These are phyloP conservation scores for Mortierella antarctica DNA, from an alignment of 192 early-diverging fungal genomes.

Conservation along the genomic window DNA sequence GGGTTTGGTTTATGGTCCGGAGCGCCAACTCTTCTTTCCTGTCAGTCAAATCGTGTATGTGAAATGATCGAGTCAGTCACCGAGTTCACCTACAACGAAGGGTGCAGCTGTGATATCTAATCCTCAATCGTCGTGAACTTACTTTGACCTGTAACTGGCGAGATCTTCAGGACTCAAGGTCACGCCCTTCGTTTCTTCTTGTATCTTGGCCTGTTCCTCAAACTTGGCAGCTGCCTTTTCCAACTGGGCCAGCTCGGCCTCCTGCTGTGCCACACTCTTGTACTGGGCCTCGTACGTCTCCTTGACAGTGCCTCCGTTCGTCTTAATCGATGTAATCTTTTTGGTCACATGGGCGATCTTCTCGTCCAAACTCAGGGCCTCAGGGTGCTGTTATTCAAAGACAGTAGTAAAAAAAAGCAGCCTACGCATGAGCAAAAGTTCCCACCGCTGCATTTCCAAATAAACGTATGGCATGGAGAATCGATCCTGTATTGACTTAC, in stretches of 20 bases:
- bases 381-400: constrained; percentile 62
- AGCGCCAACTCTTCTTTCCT: constrained; percentile 81
- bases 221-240: constrained; percentile 63
- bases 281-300: constrained; percentile 26
- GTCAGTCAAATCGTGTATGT: too few relatives aligned
- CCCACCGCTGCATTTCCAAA: background rate
- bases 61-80: too few relatives aligned
- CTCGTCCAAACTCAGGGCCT: constrained; percentile 74
- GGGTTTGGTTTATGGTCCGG: constrained; percentile 74
- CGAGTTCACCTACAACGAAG: too few relatives aligned
- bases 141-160: constrained; percentile 65
- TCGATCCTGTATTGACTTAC: constrained; percentile 21
- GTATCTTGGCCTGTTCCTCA: constrained; percentile 56
- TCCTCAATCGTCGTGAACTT: background rate
- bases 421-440: constrained; percentile 8
- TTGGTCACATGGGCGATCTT: constrained; percentile 76
- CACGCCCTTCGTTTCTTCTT: constrained; percentile 42
- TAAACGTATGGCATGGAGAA: background rate
- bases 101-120: background rate
- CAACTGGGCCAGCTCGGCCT: constrained; percentile 64
- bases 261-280: constrained; percentile 54
- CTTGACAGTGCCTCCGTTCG: constrained; percentile 28
- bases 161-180: constrained; percentile 56
- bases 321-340: constrained; percentile 70
- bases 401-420: background rate